A percentile compares a stretch with the other conserved stretches of the same genome.
phyloP scores from a whole-genome alignment of 2,329 filamentous ascomycete species.

The Cryphonectria japonica region DNA sequence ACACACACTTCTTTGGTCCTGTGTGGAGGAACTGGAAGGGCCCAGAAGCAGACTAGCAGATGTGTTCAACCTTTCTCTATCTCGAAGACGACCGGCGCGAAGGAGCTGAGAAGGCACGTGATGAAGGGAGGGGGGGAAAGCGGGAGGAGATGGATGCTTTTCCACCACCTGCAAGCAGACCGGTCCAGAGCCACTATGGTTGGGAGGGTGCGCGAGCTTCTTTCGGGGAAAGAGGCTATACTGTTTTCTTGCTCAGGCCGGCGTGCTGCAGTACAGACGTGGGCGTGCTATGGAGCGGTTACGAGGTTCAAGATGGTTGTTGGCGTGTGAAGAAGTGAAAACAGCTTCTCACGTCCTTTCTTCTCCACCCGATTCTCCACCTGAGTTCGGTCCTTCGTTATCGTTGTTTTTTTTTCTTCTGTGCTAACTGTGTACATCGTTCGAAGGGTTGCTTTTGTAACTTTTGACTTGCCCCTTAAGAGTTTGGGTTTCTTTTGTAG shows the following conservation, averaged over 20 bases:
- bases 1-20: background rate
- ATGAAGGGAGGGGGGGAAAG: background rate
- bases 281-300: background rate
- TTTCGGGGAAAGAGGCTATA: background rate
- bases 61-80: background rate
- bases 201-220: no score
- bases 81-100: background rate
- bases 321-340: background rate
- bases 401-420: background rate
- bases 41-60: background rate
- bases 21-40: background rate
- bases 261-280: background rate
- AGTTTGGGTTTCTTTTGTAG: background rate
- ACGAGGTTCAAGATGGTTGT: background rate
- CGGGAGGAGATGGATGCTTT: background rate
- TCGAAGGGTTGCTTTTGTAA: background rate
- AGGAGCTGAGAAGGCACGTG: background rate
- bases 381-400: background rate
- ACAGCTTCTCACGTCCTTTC: no score
- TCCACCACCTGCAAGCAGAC: background rate
- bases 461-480: no score
- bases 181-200: background rate
- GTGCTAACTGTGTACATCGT: no score
- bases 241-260: background rate
- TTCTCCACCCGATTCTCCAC: background rate